Evolutionary conservation across 2,329 filamentous ascomycete species (phyloP).

Genomic region (Cordyceps tenuipes): DNA sequence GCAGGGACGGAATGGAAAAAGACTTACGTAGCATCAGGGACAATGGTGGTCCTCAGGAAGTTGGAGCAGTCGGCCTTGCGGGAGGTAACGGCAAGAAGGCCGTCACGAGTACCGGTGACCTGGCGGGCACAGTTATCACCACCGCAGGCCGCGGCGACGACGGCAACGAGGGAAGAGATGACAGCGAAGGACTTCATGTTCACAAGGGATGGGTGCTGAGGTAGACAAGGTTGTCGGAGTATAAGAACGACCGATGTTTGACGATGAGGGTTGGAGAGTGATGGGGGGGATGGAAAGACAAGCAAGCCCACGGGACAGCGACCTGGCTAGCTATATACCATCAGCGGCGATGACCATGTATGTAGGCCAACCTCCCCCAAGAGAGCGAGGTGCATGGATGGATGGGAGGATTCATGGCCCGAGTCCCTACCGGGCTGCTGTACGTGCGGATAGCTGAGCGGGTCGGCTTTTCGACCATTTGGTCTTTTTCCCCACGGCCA

Average conservation of each 20-base stretch:
- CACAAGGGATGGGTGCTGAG: slow-evolving; percentile 12
- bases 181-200: slow-evolving; percentile 33
- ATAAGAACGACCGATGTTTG: background rate
- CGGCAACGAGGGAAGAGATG: slow-evolving; percentile 28
- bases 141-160: slow-evolving; percentile 29
- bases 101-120: slow-evolving; percentile 34
- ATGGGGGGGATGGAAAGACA: background rate
- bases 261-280: slow-evolving; percentile 9
- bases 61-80: slow-evolving; percentile 33
- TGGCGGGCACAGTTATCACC: slow-evolving; percentile 41
- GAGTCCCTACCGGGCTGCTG: background rate
- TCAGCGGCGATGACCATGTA: slow-evolving; percentile 4
- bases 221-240: slow-evolving; percentile 4
- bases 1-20: background rate
- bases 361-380: background rate
- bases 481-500: background rate
- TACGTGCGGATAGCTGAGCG: slow-evolving; percentile 8
- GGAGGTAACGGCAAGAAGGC: slow-evolving; percentile 25
- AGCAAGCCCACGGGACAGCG: background rate
- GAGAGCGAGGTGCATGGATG: background rate
- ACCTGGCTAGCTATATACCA: slow-evolving; percentile 10
- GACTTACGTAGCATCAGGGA: slow-evolving; percentile 32
- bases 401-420: slow-evolving; percentile 1
- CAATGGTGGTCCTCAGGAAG: slow-evolving; percentile 32
- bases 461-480: background rate